Base-by-base conservation (phyloP, 2,329 filamentous ascomycete genomes). In the Chaetomiaceae sp. region DNA sequence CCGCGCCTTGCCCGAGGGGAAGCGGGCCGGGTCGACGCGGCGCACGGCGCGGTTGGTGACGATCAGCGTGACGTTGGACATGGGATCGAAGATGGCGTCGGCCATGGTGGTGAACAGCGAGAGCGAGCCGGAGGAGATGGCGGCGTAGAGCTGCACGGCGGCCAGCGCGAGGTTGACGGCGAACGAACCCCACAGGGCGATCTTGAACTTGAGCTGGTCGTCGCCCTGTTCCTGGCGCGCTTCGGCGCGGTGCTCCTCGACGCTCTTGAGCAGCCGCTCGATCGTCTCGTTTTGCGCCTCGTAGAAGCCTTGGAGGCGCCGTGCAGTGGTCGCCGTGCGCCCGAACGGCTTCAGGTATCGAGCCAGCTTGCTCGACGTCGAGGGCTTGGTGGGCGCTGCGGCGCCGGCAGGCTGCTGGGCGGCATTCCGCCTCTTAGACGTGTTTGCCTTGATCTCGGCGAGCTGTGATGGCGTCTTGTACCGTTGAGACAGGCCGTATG, bases 101-200 rank as follows among this genome's bases (percentile, higher is more conserved):
- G 90, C 91, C 86, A 95, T 95, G 53, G 91, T 98, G 14, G 93
- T 96, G 70, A 97, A 96, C 38, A 98, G 81, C 5, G 91, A 95
- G 29, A 97, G 77, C n/a, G 89, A 96, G 38, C 85, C 82, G 0
- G 90, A 95, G 0, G 86, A 80, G 37, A 88, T 78, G 51, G 93
- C 93, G 35, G 84, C 93, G 63, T 94, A 98, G 30, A 96, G 71
- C 67, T 98, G 93, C 15, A 98, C 74, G 4, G 75, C 74, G 0
- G 90, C 81, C 6, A 98, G 75, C 22, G 86, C 52, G 47, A 96
- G 65, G 59, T 97, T 97, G 49, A 90, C 91, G 1, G 70, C 78
- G 57, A 96, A 88, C 30, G 78, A 82, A 14, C 78, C 80, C 62
- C 75, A 81, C 10, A 83, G 71, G 30, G 78, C 79, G 52, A 83